A percentile compares a stretch with the other conserved stretches of the same genome.
Conservation (phyloP, 306 rosid species). For the Astragalus glycyphyllos region DNA sequence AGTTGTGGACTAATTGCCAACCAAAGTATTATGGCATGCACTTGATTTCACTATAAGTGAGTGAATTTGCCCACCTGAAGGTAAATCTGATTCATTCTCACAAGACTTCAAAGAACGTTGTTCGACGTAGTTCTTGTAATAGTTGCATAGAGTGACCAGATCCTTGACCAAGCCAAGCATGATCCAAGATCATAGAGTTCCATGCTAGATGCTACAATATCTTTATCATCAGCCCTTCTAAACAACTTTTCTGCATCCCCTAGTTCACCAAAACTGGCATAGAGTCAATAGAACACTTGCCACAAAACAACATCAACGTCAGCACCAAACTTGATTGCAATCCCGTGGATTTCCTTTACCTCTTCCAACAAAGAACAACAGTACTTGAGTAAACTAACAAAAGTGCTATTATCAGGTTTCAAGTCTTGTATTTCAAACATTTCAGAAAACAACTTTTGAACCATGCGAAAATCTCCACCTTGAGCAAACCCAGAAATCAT, state of each 20-base stretch:
- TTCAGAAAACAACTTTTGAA: constrained; percentile 53
- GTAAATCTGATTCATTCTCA: constrained; percentile 46
- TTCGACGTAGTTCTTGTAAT: constrained; percentile 46
- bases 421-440: constrained; percentile 50
- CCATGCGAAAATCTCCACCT: constrained; percentile 49
- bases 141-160: constrained; percentile 49
- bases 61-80: constrained; percentile 54
- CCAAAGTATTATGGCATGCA: constrained; percentile 43
- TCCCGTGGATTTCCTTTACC: constrained; percentile 54
- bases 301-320: constrained; percentile 56
- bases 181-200: constrained; percentile 58
- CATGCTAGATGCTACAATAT: constrained; percentile 64
- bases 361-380: constrained; percentile 50
- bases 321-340: constrained; percentile 51
- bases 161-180: constrained; percentile 46
- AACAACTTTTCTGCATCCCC: constrained; percentile 53
- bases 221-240: constrained; percentile 48
- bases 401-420: constrained; percentile 50
- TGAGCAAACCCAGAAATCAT: constrained; percentile 62
- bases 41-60: constrained; percentile 53
- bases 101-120: constrained; percentile 57
- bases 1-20: constrained; percentile 57
- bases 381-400: constrained; percentile 53
- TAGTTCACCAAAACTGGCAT: constrained; percentile 50
- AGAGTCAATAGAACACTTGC: constrained; percentile 52